These are phyloP conservation scores for Huntiella abstrusa DNA, from an alignment of 2,329 filamentous ascomycete genomes.

Conservation along the genomic window DNA sequence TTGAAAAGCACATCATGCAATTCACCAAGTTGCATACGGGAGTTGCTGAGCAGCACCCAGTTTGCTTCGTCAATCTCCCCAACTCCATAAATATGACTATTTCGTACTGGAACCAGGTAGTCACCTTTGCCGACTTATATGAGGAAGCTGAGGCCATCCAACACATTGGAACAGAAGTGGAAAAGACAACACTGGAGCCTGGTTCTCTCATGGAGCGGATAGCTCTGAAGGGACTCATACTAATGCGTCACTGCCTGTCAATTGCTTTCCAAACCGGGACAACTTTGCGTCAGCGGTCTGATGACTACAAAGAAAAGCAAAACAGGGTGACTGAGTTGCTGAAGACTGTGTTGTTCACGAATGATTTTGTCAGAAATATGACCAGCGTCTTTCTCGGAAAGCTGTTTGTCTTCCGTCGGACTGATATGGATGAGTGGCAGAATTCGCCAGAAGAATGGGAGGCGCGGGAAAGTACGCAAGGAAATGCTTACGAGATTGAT, in stretches of 20 bases:
- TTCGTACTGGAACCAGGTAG: conserved; percentile 71
- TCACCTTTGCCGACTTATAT: conserved; percentile 57
- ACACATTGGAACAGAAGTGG: conserved; percentile 21
- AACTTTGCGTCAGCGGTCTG: conserved; percentile 65
- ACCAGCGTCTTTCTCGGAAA: conserved; percentile 71
- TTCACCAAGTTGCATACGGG: conserved; percentile 81
- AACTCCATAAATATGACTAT: conserved; percentile 58
- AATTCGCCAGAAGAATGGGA: conserved; percentile 95
- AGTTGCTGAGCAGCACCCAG: conserved; percentile 62
- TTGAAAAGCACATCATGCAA: conserved; percentile 79
- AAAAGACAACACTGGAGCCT: conserved; percentile 32
- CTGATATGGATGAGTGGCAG: conserved; percentile 81
- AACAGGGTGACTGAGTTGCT: conserved; percentile 48
- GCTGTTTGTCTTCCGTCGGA: conserved; percentile 71
- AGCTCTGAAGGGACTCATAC: conserved; percentile 61
- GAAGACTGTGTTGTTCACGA: conserved; percentile 54
- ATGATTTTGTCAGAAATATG: conserved; percentile 59
- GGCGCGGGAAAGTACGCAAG: conserved; percentile 65
- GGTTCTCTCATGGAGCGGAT: conserved; percentile 57
- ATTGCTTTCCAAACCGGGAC: conserved; percentile 68
- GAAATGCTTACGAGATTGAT: conserved; percentile 79
- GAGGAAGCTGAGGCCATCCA: conserved; percentile 39
- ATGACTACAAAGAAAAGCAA: conserved; percentile 59
- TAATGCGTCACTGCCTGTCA: conserved; percentile 65
- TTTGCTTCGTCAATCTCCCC: conserved; percentile 66